These are phyloP conservation scores for Mycena alexandri DNA, from an alignment of 768 basidiomycete species.

Conservation along the genomic window DNA sequence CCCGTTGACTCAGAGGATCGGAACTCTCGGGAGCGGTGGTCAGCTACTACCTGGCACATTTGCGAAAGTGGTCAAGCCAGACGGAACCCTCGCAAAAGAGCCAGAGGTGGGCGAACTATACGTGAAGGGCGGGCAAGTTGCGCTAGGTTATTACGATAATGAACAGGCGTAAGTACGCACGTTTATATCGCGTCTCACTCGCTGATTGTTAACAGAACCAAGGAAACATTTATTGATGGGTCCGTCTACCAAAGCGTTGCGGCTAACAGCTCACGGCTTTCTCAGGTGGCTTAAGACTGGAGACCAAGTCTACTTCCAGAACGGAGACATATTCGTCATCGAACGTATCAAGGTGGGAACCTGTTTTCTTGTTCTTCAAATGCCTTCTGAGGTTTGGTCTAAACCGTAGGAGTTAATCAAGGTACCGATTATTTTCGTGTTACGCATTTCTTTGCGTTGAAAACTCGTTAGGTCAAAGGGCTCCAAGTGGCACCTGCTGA, in stretches of 20 bases:
- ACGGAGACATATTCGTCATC: slow-evolving; percentile 61
- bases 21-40: slow-evolving; percentile 47
- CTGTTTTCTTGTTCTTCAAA: background rate
- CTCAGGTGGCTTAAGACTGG: slow-evolving; percentile 57
- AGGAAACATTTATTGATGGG: slow-evolving; percentile 27
- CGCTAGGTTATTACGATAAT: slow-evolving; percentile 37
- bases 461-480: slow-evolving; percentile 35
- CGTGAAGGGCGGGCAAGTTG: slow-evolving; percentile 44
- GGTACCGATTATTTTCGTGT: background rate
- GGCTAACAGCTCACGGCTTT: background rate
- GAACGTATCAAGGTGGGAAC: slow-evolving; percentile 59
- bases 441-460: background rate
- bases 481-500: slow-evolving; percentile 50
- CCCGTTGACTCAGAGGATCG: slow-evolving; percentile 43
- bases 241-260: background rate
- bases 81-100: slow-evolving; percentile 35
- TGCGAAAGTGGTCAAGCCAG: slow-evolving; percentile 36
- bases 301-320: slow-evolving; percentile 63
- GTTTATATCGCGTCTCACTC: background rate
- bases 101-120: slow-evolving; percentile 34
- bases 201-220: slow-evolving; percentile 41
- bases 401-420: slow-evolving; percentile 28
- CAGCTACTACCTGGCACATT: slow-evolving; percentile 31
- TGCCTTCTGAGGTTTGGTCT: background rate
- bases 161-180: slow-evolving; percentile 37